These are phyloP conservation scores for Neofusicoccum sp. DNA, from an alignment of 2,329 filamentous ascomycete genomes.

Conservation along the genomic window DNA sequence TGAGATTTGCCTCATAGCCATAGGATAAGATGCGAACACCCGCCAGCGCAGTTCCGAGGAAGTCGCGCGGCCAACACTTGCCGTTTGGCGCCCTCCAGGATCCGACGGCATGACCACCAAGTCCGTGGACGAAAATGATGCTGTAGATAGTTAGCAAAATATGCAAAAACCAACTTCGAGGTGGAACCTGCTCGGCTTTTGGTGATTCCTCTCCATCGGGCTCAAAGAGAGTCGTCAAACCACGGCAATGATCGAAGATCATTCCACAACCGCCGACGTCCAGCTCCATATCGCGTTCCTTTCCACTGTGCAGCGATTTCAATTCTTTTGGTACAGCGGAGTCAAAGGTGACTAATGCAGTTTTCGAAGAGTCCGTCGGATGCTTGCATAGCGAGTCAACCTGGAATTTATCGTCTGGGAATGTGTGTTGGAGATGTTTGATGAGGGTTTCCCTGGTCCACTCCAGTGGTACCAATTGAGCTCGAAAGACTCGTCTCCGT, in stretches of 20 bases:
- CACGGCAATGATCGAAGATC: neutral
- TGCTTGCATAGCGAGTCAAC: neutral
- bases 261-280: neutral
- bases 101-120: neutral
- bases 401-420: neutral
- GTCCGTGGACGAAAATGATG: neutral
- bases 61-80: conserved; percentile 1
- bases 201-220: neutral
- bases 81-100: neutral
- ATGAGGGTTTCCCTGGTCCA: neutral
- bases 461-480: neutral
- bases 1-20: neutral
- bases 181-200: neutral
- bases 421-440: neutral
- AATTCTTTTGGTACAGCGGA: neutral
- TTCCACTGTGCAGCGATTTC: neutral
- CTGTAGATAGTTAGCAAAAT: neutral
- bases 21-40: neutral
- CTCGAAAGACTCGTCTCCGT: neutral
- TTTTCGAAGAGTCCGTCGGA: neutral
- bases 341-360: neutral
- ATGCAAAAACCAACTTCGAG: neutral
- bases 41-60: neutral
- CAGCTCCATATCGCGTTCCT: neutral
- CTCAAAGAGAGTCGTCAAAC: neutral